Evolutionary conservation across 176 grass and related monocot genomes (phyloP).

Genomic region (Rhipidocladum racemiflorum): DNA sequence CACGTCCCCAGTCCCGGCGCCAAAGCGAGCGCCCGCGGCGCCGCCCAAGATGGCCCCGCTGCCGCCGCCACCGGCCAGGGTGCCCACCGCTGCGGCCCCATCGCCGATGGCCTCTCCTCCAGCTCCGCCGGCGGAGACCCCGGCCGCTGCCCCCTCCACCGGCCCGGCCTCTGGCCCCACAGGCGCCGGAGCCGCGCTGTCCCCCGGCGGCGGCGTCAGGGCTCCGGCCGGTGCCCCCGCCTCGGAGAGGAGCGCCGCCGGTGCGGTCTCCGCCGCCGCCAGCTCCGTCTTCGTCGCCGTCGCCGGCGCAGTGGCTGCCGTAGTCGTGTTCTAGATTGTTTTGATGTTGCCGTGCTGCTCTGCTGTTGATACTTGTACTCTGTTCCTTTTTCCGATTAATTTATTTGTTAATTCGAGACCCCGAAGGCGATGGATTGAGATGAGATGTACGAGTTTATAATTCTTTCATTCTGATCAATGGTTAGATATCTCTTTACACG

Average conservation of each 20-base stretch:
- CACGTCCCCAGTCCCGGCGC: not conserved
- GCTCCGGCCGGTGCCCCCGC: not conserved
- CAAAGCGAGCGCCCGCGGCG: not conserved
- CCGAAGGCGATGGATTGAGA: no score
- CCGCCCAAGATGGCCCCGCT: not conserved
- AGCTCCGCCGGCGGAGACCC: not conserved
- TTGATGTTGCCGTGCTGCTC: not conserved
- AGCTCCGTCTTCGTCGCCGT: conserved; percentile 28
- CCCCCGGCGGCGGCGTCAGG: not conserved
- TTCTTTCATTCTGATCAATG: no score
- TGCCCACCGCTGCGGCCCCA: not conserved
- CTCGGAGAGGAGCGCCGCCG: not conserved
- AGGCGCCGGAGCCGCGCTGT: conserved; percentile 1
- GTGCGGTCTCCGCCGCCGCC: not conserved
- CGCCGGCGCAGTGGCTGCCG: not conserved
- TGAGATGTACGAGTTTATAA: no score
- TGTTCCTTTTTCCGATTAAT: not conserved
- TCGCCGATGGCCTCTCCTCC: conserved; percentile 16
- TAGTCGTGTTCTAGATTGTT: conserved; percentile 30
- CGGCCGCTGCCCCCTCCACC: not conserved
- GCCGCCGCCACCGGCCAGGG: conserved; percentile 13
- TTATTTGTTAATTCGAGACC: conserved; percentile 12
- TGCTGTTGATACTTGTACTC: conserved; percentile 23
- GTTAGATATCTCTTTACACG: no score
- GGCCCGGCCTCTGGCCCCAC: conserved; percentile 1